These are phyloP conservation scores for Stentor roeselii DNA, from an alignment of 73 alveolate genomes.

Conservation along the genomic window DNA sequence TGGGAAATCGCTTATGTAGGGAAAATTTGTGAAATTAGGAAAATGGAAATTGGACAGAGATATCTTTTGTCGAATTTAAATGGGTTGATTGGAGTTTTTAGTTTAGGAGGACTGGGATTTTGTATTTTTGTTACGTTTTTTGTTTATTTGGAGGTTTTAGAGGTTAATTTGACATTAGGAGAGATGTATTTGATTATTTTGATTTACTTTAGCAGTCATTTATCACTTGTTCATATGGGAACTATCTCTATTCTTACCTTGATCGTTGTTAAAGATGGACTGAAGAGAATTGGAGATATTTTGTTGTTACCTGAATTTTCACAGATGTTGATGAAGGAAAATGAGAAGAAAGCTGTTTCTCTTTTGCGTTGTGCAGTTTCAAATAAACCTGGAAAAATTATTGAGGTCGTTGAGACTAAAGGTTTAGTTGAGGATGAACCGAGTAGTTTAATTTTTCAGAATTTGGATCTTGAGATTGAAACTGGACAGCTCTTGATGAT, in stretches of 20 bases:
- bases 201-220: background rate
- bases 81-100: background rate
- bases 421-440: no score
- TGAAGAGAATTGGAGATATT: background rate
- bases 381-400: no score
- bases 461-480: background rate
- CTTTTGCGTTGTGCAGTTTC: no score
- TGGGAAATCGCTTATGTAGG: conserved; percentile 42
- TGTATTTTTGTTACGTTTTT: background rate
- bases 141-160: background rate
- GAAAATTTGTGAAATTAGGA: conserved; percentile 8
- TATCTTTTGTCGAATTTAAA: conserved; percentile 29
- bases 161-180: background rate
- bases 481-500: conserved; percentile 24
- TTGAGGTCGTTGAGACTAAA: no score
- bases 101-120: background rate
- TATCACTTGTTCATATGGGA: background rate
- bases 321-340: no score
- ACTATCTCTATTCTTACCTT: background rate
- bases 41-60: conserved; percentile 38
- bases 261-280: background rate
- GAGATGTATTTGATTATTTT: background rate
- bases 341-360: no score
- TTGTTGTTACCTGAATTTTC: background rate
- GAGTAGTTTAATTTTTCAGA: no score